phyloP scores from a whole-genome alignment of 2,329 filamentous ascomycete genomes.

The Neonectria hederae region DNA sequence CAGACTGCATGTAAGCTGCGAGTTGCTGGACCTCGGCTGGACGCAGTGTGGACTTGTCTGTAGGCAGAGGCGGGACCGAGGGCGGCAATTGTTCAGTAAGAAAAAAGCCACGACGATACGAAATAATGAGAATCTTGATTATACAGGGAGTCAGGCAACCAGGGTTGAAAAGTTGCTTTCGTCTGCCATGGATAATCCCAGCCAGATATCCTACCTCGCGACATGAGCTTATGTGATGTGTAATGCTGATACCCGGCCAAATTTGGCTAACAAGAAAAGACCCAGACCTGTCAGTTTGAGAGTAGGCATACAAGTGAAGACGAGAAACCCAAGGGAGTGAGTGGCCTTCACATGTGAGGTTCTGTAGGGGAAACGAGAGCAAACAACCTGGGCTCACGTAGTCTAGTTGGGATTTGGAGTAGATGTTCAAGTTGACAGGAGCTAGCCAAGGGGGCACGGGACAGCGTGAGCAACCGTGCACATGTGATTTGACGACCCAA shows the following conservation, averaged over 20 bases:
- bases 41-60: background rate
- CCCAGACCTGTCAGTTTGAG: background rate
- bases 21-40: background rate
- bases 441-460: background rate
- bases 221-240: background rate
- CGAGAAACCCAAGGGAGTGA: background rate
- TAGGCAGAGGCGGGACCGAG: background rate
- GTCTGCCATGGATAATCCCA: background rate
- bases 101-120: background rate
- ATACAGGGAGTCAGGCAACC: background rate
- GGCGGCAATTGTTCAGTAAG: background rate
- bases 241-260: background rate
- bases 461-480: constrained; percentile 3
- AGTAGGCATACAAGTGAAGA: background rate
- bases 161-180: background rate
- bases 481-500: constrained; percentile 4
- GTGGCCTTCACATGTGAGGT: background rate
- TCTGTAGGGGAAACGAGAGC: background rate
- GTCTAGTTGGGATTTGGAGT: background rate
- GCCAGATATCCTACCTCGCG: background rate
- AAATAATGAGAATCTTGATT: background rate
- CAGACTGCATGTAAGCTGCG: too few relatives aligned
- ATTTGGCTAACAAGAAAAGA: background rate
- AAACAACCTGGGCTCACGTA: background rate
- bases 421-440: background rate